Percentiles rank a stretch among this genome's conserved stretches.
These are phyloP conservation scores for Sclerospora graminicola DNA, from an alignment of 352 stramenopile species.

Conservation along the genomic window DNA sequence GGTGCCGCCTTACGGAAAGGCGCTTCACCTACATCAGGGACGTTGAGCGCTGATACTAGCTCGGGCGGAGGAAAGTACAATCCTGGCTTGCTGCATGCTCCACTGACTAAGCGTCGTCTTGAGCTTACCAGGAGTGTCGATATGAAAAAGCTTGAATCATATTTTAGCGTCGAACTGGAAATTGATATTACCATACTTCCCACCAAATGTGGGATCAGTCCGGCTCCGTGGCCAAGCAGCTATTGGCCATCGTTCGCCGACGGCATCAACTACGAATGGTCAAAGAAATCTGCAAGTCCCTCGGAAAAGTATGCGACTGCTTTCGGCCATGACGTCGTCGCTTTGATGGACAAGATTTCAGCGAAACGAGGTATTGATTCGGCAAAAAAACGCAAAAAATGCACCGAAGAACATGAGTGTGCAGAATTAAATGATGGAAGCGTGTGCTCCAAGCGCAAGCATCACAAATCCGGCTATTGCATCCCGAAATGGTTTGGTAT, in stretches of 20 bases:
- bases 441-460: conserved; percentile 30
- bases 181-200: conserved; percentile 42
- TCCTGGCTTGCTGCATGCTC: conserved; percentile 6
- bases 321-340: conserved; percentile 31
- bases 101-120: conserved; percentile 11
- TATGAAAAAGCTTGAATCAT: conserved; percentile 39
- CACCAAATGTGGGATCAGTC: conserved; percentile 28
- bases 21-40: conserved; percentile 13
- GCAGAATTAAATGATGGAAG: conserved; percentile 24
- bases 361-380: conserved; percentile 36
- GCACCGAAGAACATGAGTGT: conserved; percentile 24
- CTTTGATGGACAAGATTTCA: conserved; percentile 40
- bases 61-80: conserved; percentile 3
- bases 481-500: conserved; percentile 54
- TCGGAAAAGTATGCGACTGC: conserved; percentile 41
- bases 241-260: conserved; percentile 61
- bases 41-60: not conserved
- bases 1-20: conserved; percentile 10
- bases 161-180: conserved; percentile 34
- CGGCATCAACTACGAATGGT: conserved; percentile 53
- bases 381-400: conserved; percentile 17
- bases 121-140: conserved; percentile 32
- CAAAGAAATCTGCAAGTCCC: conserved; percentile 22
- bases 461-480: conserved; percentile 25
- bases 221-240: conserved; percentile 51